These are phyloP conservation scores for Ogataea thermomethanolica DNA, from an alignment of 805 yeast genomes.

Conservation along the genomic window DNA sequence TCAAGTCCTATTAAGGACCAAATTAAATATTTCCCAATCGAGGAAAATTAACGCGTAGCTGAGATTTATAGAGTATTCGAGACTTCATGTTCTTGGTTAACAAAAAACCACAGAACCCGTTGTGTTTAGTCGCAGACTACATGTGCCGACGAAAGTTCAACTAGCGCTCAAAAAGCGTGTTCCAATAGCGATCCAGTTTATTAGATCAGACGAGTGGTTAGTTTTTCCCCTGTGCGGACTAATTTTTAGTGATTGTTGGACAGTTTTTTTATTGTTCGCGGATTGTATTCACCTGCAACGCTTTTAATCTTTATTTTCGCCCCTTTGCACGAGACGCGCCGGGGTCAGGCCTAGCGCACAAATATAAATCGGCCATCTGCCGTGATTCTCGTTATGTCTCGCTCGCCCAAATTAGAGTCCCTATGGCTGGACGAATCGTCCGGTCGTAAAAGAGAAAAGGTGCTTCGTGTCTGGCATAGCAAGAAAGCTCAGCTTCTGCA, in stretches of 20 bases:
- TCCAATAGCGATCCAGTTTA: too few species aligned
- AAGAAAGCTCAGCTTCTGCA: slow-evolving; percentile 18
- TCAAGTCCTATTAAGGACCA: background rate
- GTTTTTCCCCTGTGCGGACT: background rate
- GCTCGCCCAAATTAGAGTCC: slow-evolving; percentile 23
- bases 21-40: slow-evolving; percentile 1
- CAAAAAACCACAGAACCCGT: too few species aligned
- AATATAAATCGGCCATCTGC: slow-evolving; percentile 1
- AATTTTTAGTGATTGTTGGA: slow-evolving; percentile 1
- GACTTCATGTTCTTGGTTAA: too few species aligned
- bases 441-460: slow-evolving; percentile 5
- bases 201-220: too few species aligned
- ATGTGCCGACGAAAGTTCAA: too few species aligned
- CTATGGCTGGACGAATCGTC: slow-evolving; percentile 26
- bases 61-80: too few species aligned
- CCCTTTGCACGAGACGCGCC: slow-evolving; percentile 6
- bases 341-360: background rate
- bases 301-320: background rate
- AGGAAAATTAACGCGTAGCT: slow-evolving; percentile 7
- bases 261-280: slow-evolving; percentile 3
- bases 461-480: slow-evolving; percentile 10
- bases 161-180: too few species aligned
- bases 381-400: slow-evolving; percentile 10
- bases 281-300: slow-evolving; percentile 5
- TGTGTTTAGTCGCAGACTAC: too few species aligned